A percentile compares a stretch with the other conserved stretches of the same genome.
phyloP scores from a whole-genome alignment of 345 rosid genomes.

The Aquilaria malaccensis region DNA sequence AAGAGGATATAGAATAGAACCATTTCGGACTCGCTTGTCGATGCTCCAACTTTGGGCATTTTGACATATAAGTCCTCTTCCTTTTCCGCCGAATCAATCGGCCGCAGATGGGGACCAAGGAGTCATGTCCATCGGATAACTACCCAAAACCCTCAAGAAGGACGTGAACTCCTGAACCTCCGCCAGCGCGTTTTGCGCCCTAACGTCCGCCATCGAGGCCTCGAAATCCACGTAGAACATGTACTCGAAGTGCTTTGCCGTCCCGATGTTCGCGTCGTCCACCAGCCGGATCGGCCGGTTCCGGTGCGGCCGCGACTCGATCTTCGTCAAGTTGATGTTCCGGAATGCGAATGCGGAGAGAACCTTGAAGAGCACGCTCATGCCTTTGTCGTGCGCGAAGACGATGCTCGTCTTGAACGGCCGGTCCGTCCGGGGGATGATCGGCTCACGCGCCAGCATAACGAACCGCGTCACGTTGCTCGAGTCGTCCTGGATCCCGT shows the following conservation, averaged over 20 bases:
- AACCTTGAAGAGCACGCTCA: slow-evolving; percentile 86
- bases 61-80: not conserved
- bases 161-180: slow-evolving; percentile 99
- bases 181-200: slow-evolving; percentile 93
- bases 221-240: slow-evolving; percentile 89
- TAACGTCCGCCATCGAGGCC: slow-evolving; percentile 89
- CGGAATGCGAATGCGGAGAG: slow-evolving; percentile 89
- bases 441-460: slow-evolving; percentile 95
- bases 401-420: slow-evolving; percentile 98
- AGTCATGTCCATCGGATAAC: slow-evolving; percentile 99
- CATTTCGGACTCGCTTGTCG: too few relatives aligned
- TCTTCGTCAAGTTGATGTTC: slow-evolving; percentile 82
- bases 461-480: slow-evolving; percentile 93
- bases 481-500: slow-evolving; percentile 88
- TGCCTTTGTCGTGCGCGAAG: slow-evolving; percentile 92
- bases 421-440: slow-evolving; percentile 86
- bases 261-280: slow-evolving; percentile 71
- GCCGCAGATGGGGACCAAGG: slow-evolving; percentile 73
- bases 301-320: slow-evolving; percentile 92
- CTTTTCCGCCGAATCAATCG: slow-evolving; percentile 10
- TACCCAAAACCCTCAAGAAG: slow-evolving; percentile 89
- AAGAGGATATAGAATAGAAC: too few relatives aligned
- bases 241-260: slow-evolving; percentile 89
- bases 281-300: slow-evolving; percentile 68
- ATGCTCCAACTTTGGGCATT: too few relatives aligned